Evolutionary conservation across 768 basidiomycete species (phyloP), one percentile per base, ranked within the genome.

Genomic region (Butyriboletus loyo): DNA sequence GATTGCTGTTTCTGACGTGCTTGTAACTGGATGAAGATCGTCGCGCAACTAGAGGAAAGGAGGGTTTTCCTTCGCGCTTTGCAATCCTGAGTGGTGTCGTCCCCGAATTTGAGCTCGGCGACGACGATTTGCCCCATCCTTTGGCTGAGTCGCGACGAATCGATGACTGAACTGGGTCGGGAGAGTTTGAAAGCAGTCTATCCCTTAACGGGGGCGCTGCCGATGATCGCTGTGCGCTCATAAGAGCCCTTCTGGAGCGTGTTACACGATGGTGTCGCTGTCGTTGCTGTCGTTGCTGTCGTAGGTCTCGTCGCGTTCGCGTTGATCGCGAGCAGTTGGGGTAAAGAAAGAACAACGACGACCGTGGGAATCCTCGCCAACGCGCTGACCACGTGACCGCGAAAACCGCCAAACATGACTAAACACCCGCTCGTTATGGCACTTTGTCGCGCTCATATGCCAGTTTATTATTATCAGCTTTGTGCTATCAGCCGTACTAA

Each of bases 11-110:
- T 61, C 78, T 80, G 57, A 92, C 79, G 68, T 89, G 89, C 58
- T 81, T 85, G 72, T 86, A 92, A 68, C 87, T 90, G 37, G 83
- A 85, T 8, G 88, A 90, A 15, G 82, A 77, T 38, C 90, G 80
- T 30, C 90, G 82, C 43, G 84, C 83, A 40, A 90, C 70, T n/a
- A 72, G 67, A 40, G 82, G 74, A 41, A 73, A 77, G 21, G 74
- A 73, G 5, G 72, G 63, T 40, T 56, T 71, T 30, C 62, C 62
- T n/a, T 86, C 85, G 53, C 87, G 81, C 66, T 90, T 91, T 15
- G 85, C 72, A 57, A 91, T 89, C 55, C 86, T 80, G 39, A 91
- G 80, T 21, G 89, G 89, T 0, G 86, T 83, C 0, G 79, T 83
- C 27, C 56, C 65, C 1, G 46, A 15, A 28, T 76, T 53, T 25